Evolutionary conservation across 1,139 yeast species (phyloP).

Genomic region (Lodderomyces oxycetoniae): DNA sequence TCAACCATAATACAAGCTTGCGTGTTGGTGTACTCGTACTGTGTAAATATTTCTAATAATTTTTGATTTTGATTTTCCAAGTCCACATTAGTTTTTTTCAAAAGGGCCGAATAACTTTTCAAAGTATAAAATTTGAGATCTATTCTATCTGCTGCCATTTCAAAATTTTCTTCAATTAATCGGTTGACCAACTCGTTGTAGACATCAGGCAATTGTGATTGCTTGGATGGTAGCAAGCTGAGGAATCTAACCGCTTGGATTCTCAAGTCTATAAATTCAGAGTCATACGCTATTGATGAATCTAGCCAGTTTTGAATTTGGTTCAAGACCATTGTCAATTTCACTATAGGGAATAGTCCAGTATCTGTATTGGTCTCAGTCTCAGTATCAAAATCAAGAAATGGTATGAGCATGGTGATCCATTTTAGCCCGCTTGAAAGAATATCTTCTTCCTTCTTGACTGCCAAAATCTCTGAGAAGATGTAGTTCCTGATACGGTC

Average conservation of each 20-base stretch:
- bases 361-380: constrained; percentile 23
- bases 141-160: constrained; percentile 33
- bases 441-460: constrained; percentile 35
- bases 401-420: constrained; percentile 47
- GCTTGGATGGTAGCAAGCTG: constrained; percentile 21
- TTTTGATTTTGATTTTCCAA: constrained; percentile 4
- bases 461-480: constrained; percentile 64
- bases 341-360: constrained; percentile 41
- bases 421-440: constrained; percentile 39
- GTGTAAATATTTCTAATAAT: constrained; percentile 31
- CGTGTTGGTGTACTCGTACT: constrained; percentile 10
- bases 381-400: constrained; percentile 34
- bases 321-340: constrained; percentile 56
- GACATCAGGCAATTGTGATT: constrained; percentile 27
- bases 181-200: constrained; percentile 32
- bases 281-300: constrained; percentile 57
- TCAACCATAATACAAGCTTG: constrained; percentile 34
- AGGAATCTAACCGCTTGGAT: constrained; percentile 50
- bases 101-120: constrained; percentile 27
- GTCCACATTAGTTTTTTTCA: constrained; percentile 24
- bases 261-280: constrained; percentile 47
- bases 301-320: constrained; percentile 56
- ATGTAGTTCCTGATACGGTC: constrained; percentile 56
- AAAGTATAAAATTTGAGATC: constrained; percentile 48
- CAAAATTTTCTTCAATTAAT: constrained; percentile 49